phyloP scores from a whole-genome alignment of 2,329 filamentous ascomycete species.

The Lasiodiplodia sp. region DNA sequence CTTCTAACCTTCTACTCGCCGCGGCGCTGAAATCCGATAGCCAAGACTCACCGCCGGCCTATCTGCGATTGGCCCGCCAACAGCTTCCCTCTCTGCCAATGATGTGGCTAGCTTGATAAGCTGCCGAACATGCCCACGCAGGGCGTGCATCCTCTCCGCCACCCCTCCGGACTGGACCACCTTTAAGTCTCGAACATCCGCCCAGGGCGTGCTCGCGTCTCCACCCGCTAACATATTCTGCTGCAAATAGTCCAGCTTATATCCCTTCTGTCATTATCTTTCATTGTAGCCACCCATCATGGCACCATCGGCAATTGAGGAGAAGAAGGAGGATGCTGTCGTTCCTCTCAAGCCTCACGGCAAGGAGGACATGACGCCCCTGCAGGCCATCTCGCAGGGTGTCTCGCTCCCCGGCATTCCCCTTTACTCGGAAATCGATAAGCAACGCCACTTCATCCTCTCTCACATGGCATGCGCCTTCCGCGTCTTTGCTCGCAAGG shows the following conservation, averaged over 20 bases:
- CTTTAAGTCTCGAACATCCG: not conserved
- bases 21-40: conserved; percentile 24
- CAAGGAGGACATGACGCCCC: conserved; percentile 33
- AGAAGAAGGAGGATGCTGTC: conserved; percentile 13
- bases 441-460: conserved; percentile 69
- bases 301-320: conserved; percentile 28
- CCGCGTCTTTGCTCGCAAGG: conserved; percentile 70
- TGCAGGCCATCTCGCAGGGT: conserved; percentile 57
- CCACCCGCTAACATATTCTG: not conserved
- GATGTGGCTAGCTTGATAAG: conserved; percentile 16
- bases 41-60: conserved; percentile 23
- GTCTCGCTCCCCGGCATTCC: conserved; percentile 62
- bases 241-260: not conserved
- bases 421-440: conserved; percentile 59
- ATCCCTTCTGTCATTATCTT: not conserved
- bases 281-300: not conserved
- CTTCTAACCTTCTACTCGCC: conserved; percentile 14
- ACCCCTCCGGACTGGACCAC: not conserved
- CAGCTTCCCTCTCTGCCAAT: conserved; percentile 5
- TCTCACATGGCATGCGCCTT: conserved; percentile 72
- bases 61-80: conserved; percentile 17
- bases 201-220: not conserved
- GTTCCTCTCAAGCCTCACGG: conserved; percentile 16
- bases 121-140: not conserved
- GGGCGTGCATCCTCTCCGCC: conserved; percentile 20